Conservation (phyloP, 2,329 filamentous ascomycete species). For the Nothophaeocryptopus gaeumannii region DNA sequence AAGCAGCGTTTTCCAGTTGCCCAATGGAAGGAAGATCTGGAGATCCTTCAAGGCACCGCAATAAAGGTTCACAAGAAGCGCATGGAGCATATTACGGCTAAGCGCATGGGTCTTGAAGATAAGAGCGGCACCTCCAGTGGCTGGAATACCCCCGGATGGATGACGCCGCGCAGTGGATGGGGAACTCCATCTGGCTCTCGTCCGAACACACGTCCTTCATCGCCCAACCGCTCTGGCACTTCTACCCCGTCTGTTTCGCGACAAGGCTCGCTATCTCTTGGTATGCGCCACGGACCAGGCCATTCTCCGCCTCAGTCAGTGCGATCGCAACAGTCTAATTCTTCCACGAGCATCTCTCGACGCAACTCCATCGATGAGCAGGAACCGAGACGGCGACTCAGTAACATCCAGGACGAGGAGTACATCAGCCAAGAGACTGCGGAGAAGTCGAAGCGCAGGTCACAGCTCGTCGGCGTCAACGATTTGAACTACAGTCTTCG, state of each 20-base stretch:
- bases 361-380: slow-evolving; percentile 27
- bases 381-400: slow-evolving; percentile 18
- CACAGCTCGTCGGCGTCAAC: slow-evolving; percentile 25
- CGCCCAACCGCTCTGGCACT: slow-evolving; percentile 31
- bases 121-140: slow-evolving; percentile 32
- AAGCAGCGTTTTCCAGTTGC: slow-evolving; percentile 66
- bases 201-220: slow-evolving; percentile 32
- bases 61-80: slow-evolving; percentile 57
- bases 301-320: slow-evolving; percentile 22
- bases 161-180: slow-evolving; percentile 43
- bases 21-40: slow-evolving; percentile 64
- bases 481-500: slow-evolving; percentile 33
- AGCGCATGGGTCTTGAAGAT: slow-evolving; percentile 32
- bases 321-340: slow-evolving; percentile 10
- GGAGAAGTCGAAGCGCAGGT: slow-evolving; percentile 32
- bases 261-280: slow-evolving; percentile 28
- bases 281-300: slow-evolving; percentile 32
- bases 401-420: slow-evolving; percentile 33
- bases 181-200: slow-evolving; percentile 34
- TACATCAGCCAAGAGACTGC: slow-evolving; percentile 32
- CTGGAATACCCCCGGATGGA: slow-evolving; percentile 38
- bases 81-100: slow-evolving; percentile 38
- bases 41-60: slow-evolving; percentile 59
- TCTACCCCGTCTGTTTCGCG: slow-evolving; percentile 23
- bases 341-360: slow-evolving; percentile 18